Conservation (phyloP, 352 stramenopile genomes). For the Pythium oligandrum region DNA sequence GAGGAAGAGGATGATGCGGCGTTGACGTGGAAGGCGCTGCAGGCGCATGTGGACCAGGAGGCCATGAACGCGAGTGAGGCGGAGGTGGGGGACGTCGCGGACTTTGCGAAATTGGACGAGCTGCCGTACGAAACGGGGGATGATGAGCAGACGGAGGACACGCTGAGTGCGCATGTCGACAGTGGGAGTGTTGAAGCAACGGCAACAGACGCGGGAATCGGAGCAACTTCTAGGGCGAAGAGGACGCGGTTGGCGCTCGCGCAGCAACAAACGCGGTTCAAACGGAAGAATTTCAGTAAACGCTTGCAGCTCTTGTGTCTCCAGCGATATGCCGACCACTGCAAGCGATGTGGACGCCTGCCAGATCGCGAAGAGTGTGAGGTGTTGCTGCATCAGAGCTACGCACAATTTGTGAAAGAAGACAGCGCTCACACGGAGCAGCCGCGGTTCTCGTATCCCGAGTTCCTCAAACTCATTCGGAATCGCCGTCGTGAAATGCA, state of each 20-base stretch:
- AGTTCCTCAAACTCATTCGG: slow-evolving; percentile 70
- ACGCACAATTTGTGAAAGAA: slow-evolving; percentile 47
- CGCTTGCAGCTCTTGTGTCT: slow-evolving; percentile 56
- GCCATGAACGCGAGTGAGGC: slow-evolving; percentile 2
- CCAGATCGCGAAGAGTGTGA: slow-evolving; percentile 46
- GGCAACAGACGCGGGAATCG: too few relatives aligned
- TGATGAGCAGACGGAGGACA: too few relatives aligned
- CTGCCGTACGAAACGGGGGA: slow-evolving; percentile 6
- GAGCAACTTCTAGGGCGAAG: too few relatives aligned
- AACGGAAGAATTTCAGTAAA: slow-evolving; percentile 75
- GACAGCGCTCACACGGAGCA: slow-evolving; percentile 36
- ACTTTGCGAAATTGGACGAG: slow-evolving; percentile 41
- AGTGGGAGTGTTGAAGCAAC: too few relatives aligned
- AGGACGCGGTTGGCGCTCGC: too few relatives aligned
- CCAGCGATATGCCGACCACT: slow-evolving; percentile 44
- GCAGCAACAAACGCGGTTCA: slow-evolving; percentile 20
- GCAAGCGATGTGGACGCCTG: slow-evolving; percentile 27
- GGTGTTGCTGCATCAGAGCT: slow-evolving; percentile 43
- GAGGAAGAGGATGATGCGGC: slow-evolving; percentile 42
- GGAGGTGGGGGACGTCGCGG: slow-evolving; percentile 25
- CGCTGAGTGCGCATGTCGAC: too few relatives aligned
- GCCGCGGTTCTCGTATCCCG: slow-evolving; percentile 35
- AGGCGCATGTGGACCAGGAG: slow-evolving; percentile 3
- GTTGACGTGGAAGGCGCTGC: slow-evolving; percentile 42
- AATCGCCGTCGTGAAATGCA: slow-evolving; percentile 63